Base-by-base conservation (phyloP, 345 rosid species). In the Camelina hispida region DNA sequence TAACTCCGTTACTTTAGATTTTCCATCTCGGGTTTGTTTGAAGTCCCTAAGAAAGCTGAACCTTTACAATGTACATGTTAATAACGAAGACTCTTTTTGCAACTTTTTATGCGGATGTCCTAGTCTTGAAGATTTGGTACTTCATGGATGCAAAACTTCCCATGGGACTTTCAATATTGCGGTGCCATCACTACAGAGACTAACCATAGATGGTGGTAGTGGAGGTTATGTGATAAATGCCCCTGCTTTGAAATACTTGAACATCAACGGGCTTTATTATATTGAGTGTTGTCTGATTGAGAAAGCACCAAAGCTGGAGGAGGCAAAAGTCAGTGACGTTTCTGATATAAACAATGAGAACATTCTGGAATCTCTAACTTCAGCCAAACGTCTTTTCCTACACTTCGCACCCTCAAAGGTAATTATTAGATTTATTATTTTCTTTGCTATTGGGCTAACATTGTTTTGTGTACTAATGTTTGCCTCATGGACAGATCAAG, bases 281-380 rank as follows among this genome's bases (percentile, higher is more conserved):
- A n/a, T n/a, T n/a, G n/a, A n/a, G n/a, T n/a, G n/a, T n/a, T 42
- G 12, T 23, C 15, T 69, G 53, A 69, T 69, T 42, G 73, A 69
- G 25, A 55, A 56, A 16, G 15, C 30, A 1, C 28, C 42, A 4
- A 18, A 69, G 43, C 43, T 69, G 14, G 54, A 16, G 13, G 64
- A 69, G 63, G 73, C 64, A 11, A 43, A 28, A 16, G 12, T 56
- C 56, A 8, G 63, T 25, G 25, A 69, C 14, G 20, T 69, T 30
- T 56, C 9, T 13, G 0, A 56, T 17, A 30, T 56, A 30, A 14
- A 20, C 3, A 56, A 57, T 30, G 73, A 69, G 30, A 69, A 69
- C 44, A 28, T 69, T 69, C 0, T 57, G 14, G 20, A 0, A 3
- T 43, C 55, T 30, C 44, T 69, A 10, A 17, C 34, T 57, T 44